Conservation (phyloP, 1,284 basidiomycete genomes). For the Quambalaria eucalypti region DNA sequence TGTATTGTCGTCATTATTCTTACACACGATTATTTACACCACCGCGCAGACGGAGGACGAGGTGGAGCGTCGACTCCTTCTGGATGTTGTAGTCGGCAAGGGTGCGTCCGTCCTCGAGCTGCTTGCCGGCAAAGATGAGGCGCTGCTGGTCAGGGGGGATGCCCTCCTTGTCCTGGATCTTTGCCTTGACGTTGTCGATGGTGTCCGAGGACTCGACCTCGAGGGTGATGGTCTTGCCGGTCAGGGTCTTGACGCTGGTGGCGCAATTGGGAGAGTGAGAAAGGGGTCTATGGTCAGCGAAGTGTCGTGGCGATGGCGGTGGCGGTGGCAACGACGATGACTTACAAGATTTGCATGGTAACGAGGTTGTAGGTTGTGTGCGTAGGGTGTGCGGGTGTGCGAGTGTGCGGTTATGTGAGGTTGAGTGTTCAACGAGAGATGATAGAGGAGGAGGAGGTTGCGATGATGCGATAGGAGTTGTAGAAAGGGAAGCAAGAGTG, state of each 20-base stretch:
- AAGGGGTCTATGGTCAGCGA: neutral
- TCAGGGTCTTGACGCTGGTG: conserved; percentile 26
- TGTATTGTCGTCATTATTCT: conserved; percentile 99
- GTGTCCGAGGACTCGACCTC: conserved; percentile 51
- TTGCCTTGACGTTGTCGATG: conserved; percentile 57
- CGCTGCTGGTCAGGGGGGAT: conserved; percentile 45
- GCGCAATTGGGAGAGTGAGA: neutral
- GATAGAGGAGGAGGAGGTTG: neutral
- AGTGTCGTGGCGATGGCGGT: neutral
- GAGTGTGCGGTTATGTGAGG: neutral
- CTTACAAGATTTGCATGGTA: conserved; percentile 8
- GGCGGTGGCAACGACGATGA: neutral
- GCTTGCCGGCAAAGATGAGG: conserved; percentile 49
- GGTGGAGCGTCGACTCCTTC: conserved; percentile 41
- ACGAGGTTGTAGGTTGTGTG: no score
- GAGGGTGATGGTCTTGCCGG: conserved; percentile 49
- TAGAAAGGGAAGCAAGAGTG: no score
- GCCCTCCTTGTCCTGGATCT: conserved; percentile 46
- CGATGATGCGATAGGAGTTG: neutral
- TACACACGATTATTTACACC: conserved; percentile 99
- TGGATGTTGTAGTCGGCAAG: conserved; percentile 49
- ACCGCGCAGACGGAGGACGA: conserved; percentile 62
- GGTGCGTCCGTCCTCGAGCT: conserved; percentile 51
- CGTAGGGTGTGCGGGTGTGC: no score
- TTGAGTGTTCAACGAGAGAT: neutral